A percentile compares a stretch with the other conserved stretches of the same genome.
Evolutionary conservation across 805 yeast genomes (phyloP).

Genomic region (Yueomyces sp.): DNA sequence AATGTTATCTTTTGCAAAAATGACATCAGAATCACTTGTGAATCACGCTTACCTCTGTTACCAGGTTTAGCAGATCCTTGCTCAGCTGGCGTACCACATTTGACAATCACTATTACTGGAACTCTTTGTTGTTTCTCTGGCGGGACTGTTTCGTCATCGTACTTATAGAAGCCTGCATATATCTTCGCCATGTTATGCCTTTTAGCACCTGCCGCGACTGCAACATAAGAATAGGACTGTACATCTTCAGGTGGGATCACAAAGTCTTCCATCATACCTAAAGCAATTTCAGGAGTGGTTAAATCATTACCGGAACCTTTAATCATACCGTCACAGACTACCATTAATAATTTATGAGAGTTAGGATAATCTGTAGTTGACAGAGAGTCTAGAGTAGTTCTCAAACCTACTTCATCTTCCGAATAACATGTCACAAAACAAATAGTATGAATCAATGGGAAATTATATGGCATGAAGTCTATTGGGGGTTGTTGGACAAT

Average conservation of each 20-base stretch:
- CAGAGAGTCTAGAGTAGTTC: slow-evolving; percentile 82
- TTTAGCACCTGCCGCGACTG: slow-evolving; percentile 87
- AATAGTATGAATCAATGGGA: slow-evolving; percentile 61
- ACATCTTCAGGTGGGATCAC: slow-evolving; percentile 62
- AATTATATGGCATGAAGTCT: slow-evolving; percentile 75
- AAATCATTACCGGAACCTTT: slow-evolving; percentile 87
- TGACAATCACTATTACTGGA: slow-evolving; percentile 66
- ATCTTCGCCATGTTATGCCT: slow-evolving; percentile 98
- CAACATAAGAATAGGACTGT: slow-evolving; percentile 75
- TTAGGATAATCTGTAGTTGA: slow-evolving; percentile 95
- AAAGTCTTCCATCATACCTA: slow-evolving; percentile 78
- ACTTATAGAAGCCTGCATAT: slow-evolving; percentile 86
- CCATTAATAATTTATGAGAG: slow-evolving; percentile 75
- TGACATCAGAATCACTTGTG: slow-evolving; percentile 83
- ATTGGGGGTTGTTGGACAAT: slow-evolving; percentile 87
- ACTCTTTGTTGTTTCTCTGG: slow-evolving; percentile 73
- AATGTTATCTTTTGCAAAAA: slow-evolving; percentile 78
- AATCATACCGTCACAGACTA: slow-evolving; percentile 87
- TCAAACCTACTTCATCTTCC: slow-evolving; percentile 74
- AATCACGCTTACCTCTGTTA: slow-evolving; percentile 92
- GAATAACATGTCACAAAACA: slow-evolving; percentile 88
- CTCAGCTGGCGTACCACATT: slow-evolving; percentile 81
- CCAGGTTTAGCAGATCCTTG: slow-evolving; percentile 67
- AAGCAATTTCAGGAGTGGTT: slow-evolving; percentile 81
- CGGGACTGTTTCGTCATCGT: slow-evolving; percentile 63